Percentiles rank a stretch among this genome's conserved stretches.
These are phyloP conservation scores for Lyophyllum decastes DNA, from an alignment of 768 basidiomycete species.

Conservation along the genomic window DNA sequence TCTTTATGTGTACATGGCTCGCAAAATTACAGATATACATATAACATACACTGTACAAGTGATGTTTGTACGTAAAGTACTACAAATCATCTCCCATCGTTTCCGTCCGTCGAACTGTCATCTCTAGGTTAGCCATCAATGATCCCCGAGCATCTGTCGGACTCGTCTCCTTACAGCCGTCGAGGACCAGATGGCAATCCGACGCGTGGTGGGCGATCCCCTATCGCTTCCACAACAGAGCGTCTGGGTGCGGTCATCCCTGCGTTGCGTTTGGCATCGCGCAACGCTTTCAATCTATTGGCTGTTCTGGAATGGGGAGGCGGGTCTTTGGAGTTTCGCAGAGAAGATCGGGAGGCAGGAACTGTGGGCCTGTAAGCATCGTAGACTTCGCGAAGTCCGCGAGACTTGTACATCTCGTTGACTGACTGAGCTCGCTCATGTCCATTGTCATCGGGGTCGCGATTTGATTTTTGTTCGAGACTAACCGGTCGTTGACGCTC, in stretches of 20 bases:
- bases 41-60: background rate
- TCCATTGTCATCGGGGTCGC: background rate
- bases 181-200: constrained; percentile 37
- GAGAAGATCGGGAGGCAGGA: background rate
- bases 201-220: constrained; percentile 22
- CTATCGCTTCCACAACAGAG: background rate
- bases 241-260: background rate
- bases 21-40: background rate
- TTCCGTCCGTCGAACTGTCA: constrained; percentile 10
- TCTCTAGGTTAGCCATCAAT: constrained; percentile 19
- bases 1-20: background rate
- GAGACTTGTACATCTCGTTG: constrained; percentile 13
- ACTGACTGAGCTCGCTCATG: background rate
- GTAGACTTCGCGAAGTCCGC: constrained; percentile 39
- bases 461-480: constrained; percentile 1
- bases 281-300: constrained; percentile 49
- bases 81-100: background rate
- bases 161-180: constrained; percentile 16
- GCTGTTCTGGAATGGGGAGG: constrained; percentile 36
- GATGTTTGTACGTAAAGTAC: background rate
- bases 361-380: constrained; percentile 28
- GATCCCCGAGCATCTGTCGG: background rate
- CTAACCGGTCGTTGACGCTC: constrained; percentile 41
- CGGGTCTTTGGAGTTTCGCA: constrained; percentile 8
- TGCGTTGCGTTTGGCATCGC: constrained; percentile 47